These are phyloP conservation scores for Leucaena leucocephala DNA, from an alignment of 306 rosid genomes.

Conservation along the genomic window DNA sequence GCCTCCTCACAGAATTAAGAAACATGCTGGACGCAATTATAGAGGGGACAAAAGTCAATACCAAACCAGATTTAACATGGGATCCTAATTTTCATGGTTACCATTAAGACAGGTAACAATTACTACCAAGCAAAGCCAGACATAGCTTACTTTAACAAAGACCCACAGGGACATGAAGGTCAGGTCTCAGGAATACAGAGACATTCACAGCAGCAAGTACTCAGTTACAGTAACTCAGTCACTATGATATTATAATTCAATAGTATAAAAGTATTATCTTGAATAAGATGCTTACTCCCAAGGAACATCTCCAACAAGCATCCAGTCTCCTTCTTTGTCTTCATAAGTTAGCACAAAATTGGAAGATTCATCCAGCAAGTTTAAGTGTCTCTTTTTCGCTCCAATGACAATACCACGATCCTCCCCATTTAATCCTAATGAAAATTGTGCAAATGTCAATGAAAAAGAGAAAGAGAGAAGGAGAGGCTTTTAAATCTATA, in stretches of 20 bases:
- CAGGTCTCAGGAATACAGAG: neutral
- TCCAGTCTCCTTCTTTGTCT: constrained; percentile 99
- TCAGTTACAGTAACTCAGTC: neutral
- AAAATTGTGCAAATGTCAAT: constrained; percentile 26
- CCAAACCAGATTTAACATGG: constrained; percentile 19
- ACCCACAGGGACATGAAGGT: neutral
- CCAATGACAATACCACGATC: constrained; percentile 45
- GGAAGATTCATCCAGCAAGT: constrained; percentile 71
- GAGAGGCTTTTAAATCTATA: neutral
- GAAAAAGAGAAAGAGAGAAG: neutral
- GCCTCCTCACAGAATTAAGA: constrained; percentile 76
- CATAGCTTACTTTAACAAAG: neutral
- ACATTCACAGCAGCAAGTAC: neutral
- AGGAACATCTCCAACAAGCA: constrained; percentile 99
- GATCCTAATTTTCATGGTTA: neutral
- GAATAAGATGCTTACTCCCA: constrained; percentile 68
- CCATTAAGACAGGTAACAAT: constrained; percentile 22
- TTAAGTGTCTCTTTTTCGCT: constrained; percentile 51
- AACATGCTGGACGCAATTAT: constrained; percentile 71
- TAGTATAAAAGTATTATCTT: neutral
- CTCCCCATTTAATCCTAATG: constrained; percentile 57
- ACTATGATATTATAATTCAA: neutral
- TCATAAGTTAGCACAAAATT: constrained; percentile 88
- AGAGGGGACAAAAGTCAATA: constrained; percentile 2
- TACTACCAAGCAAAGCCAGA: constrained; percentile 4